These are phyloP conservation scores for Phaeotremella skinneri DNA, from an alignment of 768 basidiomycete species.

Conservation along the genomic window DNA sequence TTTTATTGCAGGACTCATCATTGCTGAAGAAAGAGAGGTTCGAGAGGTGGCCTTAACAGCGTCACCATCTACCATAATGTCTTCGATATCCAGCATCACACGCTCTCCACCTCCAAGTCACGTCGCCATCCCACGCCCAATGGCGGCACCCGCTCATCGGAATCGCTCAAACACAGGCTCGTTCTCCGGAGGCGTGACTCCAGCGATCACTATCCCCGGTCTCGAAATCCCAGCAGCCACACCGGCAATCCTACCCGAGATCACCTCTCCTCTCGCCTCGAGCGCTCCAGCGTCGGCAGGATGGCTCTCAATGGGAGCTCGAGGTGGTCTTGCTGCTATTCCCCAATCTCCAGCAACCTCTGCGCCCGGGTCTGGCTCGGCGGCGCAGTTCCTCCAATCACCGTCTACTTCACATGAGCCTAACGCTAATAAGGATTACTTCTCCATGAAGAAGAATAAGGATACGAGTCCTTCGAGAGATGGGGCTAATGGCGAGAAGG, in stretches of 20 bases:
- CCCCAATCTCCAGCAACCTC: slow-evolving; percentile 55
- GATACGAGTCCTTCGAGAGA: slow-evolving; percentile 14
- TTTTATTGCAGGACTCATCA: slow-evolving; percentile 36
- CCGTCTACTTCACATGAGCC: slow-evolving; percentile 25
- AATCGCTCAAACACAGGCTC: slow-evolving; percentile 41
- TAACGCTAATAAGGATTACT: slow-evolving; percentile 44
- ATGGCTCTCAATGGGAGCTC: slow-evolving; percentile 34
- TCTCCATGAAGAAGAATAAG: slow-evolving; percentile 33
- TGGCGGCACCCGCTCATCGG: slow-evolving; percentile 33
- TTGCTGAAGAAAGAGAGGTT: slow-evolving; percentile 45
- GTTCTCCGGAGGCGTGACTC: slow-evolving; percentile 33
- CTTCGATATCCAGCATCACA: slow-evolving; percentile 18
- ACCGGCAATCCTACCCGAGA: slow-evolving; percentile 54
- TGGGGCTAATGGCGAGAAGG: slow-evolving; percentile 8
- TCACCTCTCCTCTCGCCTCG: slow-evolving; percentile 22
- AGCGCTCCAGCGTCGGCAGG: slow-evolving; percentile 33
- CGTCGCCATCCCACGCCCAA: slow-evolving; percentile 43
- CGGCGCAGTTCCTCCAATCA: neutral
- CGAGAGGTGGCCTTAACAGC: slow-evolving; percentile 8
- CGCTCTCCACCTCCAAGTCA: slow-evolving; percentile 41
- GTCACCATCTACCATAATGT: slow-evolving; percentile 19
- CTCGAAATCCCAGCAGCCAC: slow-evolving; percentile 62
- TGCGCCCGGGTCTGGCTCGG: neutral
- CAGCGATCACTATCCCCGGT: slow-evolving; percentile 53
- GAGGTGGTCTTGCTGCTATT: slow-evolving; percentile 49